Evolutionary conservation across 345 rosid species (phyloP), one percentile per base, ranked within the genome.

Genomic region (Passiflora organensis): DNA sequence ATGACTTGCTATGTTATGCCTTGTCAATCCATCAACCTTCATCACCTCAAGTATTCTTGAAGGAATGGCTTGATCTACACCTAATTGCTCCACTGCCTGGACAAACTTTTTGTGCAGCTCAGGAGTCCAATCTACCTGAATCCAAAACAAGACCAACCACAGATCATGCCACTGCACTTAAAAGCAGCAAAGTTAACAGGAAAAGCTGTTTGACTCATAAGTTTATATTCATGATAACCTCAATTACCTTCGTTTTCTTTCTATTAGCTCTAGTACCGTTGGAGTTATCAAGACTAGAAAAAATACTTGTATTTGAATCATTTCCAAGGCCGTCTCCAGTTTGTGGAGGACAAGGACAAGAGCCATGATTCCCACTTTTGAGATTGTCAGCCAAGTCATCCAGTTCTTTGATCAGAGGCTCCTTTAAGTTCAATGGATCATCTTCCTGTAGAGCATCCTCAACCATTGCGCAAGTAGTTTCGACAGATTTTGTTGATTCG

Each of bases 1-100:
- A 70, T 93, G 99, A 66, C 99, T 93, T 42, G 99, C 96, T 42
- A 93, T 85, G 75, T 93, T 93, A 67, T 93, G 96, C 77, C 99
- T 77, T 6, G 99, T 93, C 68, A 93, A 70, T 20, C 88, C 87
- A n/a, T 80, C 85, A 51, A 83, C 95, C 79, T 93, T 89, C 99
- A 93, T 93, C 48, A 86, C 58, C 75, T 93, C 99, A n/a, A 93
- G 84, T 77, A 93, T 89, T 53, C 87, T 71, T 2, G 99, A 93
- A 60, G 99, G 99, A 64, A 93, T 89, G 25, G 96, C 95, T 73
- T 89, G 95, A 70, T 89, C 99, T 10, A 86, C 56, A 2, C 99
- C 96, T 17, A 93, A 79, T 62, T 82, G 83, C 73, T 89, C 96
- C 44, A 89, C 99, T 2, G 95, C 96, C 62, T 77, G 73, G 56